Conservation (phyloP, 1,139 yeast species). For the Suhomyces ambrosiae region DNA sequence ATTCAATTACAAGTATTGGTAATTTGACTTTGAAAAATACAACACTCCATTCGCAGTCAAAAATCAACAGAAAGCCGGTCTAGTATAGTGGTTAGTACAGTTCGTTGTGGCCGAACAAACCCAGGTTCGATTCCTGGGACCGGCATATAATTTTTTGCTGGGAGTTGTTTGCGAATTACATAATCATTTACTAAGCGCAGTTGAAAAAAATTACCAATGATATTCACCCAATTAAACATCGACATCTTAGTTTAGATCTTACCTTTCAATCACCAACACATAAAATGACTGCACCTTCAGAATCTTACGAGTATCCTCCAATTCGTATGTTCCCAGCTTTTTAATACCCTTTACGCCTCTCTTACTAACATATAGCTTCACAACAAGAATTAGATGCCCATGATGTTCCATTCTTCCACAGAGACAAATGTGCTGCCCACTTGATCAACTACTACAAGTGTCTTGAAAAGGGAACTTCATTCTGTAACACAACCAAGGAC, state of each 20-base stretch:
- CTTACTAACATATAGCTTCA: slow-evolving; percentile 29
- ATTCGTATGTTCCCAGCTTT: slow-evolving; percentile 18
- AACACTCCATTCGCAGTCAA: neutral
- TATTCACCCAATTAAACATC: slow-evolving; percentile 11
- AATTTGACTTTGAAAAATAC: too few species aligned
- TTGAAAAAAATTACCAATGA: slow-evolving; percentile 14
- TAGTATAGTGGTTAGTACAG: slow-evolving; percentile 57
- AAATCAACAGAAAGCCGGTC: slow-evolving; percentile 19
- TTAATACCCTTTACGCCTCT: neutral
- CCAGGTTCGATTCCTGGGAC: slow-evolving; percentile 62
- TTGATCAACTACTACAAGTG: slow-evolving; percentile 50
- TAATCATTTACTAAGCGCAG: slow-evolving; percentile 6
- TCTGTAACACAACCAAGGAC: slow-evolving; percentile 45
- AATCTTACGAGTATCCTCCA: slow-evolving; percentile 21
- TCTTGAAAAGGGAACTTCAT: slow-evolving; percentile 49
- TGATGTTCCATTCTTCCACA: slow-evolving; percentile 48
- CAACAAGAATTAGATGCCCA: slow-evolving; percentile 46
- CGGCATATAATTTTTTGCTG: slow-evolving; percentile 33
- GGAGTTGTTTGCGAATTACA: neutral
- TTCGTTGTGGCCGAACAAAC: slow-evolving; percentile 59
- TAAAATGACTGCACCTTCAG: slow-evolving; percentile 19
- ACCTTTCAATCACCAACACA: neutral
- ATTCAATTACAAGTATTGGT: too few species aligned
- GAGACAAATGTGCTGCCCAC: slow-evolving; percentile 52
- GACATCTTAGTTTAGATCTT: neutral